Conservation (phyloP, 371 early-diverging fungal genomes). For the Circinella umbellata region DNA sequence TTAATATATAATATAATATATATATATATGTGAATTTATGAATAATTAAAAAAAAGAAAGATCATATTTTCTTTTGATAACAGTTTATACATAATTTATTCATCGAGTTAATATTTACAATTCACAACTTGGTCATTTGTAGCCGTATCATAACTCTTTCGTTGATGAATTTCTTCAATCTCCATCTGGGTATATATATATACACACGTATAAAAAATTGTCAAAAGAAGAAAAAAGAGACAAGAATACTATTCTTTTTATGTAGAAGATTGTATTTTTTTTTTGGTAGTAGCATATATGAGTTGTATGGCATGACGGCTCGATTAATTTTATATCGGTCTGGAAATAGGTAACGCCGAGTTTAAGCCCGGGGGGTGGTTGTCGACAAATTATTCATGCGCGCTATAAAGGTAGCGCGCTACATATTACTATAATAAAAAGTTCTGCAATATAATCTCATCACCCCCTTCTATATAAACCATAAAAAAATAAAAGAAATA, state of each 20-base stretch:
- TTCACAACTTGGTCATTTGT: neutral
- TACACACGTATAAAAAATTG: neutral
- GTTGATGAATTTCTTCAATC: neutral
- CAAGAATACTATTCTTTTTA: neutral
- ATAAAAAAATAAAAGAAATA: too few relatives aligned
- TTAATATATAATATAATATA: too few relatives aligned
- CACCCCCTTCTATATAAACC: too few relatives aligned
- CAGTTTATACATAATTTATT: too few relatives aligned
- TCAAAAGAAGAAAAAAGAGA: neutral
- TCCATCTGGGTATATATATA: neutral
- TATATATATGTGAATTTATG: too few relatives aligned
- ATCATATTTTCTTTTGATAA: too few relatives aligned
- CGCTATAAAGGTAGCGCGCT: too few relatives aligned
- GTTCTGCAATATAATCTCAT: too few relatives aligned
- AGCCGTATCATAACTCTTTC: neutral
- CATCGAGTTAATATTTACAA: neutral
- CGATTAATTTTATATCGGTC: conserved; percentile 7
- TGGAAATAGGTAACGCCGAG: neutral
- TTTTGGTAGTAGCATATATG: neutral
- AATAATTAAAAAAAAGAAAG: too few relatives aligned
- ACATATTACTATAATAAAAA: too few relatives aligned
- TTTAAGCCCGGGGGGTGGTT: neutral
- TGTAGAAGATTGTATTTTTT: neutral
- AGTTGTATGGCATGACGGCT: neutral
- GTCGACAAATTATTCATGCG: too few relatives aligned